Base-by-base conservation (phyloP, 2,329 filamentous ascomycete genomes). In the Verticillium nonalfalfae region DNA sequence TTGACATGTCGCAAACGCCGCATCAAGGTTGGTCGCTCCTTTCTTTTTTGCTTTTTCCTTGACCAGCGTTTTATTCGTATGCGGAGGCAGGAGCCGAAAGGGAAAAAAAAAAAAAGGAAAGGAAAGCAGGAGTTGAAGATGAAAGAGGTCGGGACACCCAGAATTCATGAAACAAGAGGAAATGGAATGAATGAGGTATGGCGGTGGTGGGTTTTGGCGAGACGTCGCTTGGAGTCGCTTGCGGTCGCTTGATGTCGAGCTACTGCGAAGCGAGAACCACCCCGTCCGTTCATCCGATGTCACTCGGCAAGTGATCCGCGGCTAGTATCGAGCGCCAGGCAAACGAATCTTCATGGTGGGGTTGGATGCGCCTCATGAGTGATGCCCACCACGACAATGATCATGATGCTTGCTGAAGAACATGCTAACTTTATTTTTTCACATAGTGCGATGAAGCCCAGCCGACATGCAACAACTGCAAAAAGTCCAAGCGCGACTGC, bases 361-460 rank as follows among this genome's bases (percentile, higher is more conserved):
- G 13, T 33, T 59, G 31, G 58, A 54, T 35, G 34, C 26, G 18
- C 57, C 33, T 15, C 18, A 58, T n/a, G 15, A 33, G 45, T n/a
- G 39, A 58, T 39, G 39, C 57, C 33, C 33, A 15, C 7, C 38
- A 13, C 50, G n/a, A 40, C 13, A 14, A 13, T 34, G 56, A 13
- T 57, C 26, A 18, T 33, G 35, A 45, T 33, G 36, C 3, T 26
- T 26, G 4, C 4, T 3, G 26, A 26, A 14, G 45, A 26, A 7
- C n/a, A 26, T 26, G 45, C 68, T 57, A 64, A 64, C 67, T 57
- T 59, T 66, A 26, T 63, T 67, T 61, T 60, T 67, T 63, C 4
- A 65, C 65, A 63, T 68, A 97, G 95, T 99, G 95, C 79, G 95
- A 98, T 85, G 95, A 99, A 81, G 88, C 87, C 64, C 93, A 97